Conservation (phyloP, 1,139 yeast genomes). For the Taphrina sp. region DNA sequence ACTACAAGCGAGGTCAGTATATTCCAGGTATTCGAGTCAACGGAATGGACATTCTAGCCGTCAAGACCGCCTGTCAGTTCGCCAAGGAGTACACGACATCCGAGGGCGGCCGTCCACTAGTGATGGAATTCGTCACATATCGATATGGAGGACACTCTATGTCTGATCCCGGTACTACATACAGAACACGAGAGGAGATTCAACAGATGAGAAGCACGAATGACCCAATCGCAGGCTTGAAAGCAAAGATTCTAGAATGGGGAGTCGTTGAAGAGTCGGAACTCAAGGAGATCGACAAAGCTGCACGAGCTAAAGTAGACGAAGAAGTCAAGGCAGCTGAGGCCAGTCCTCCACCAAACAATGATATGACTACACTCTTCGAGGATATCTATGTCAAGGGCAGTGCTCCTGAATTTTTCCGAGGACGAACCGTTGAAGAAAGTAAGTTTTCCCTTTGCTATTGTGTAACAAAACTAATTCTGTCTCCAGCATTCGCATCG, state of each 20-base stretch:
- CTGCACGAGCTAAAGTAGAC: conserved; percentile 91
- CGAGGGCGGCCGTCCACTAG: conserved; percentile 89
- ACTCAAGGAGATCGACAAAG: conserved; percentile 86
- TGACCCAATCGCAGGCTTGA: conserved; percentile 96
- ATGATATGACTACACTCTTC: conserved; percentile 87
- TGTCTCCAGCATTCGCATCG: conserved; percentile 8
- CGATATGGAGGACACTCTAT: conserved; percentile 98
- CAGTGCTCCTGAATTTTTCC: conserved; percentile 81
- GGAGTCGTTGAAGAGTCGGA: conserved; percentile 90
- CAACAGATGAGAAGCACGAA: conserved; percentile 98
- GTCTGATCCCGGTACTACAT: conserved; percentile 34
- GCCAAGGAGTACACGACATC: conserved; percentile 94
- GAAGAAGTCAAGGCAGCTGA: conserved; percentile 94
- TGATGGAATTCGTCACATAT: conserved; percentile 94
- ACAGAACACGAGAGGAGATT: conserved; percentile 88
- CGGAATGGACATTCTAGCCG: conserved; percentile 97
- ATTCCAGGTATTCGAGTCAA: conserved; percentile 97
- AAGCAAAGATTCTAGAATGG: conserved; percentile 77
- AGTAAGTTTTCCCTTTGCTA: background rate
- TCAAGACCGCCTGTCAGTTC: conserved; percentile 92
- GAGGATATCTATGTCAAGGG: conserved; percentile 97
- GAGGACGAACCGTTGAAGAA: conserved; percentile 96
- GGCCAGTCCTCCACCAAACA: conserved; percentile 91
- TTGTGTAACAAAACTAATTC: background rate
- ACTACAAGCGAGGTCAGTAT: conserved; percentile 98